These are phyloP conservation scores for Capsella rubella DNA, from an alignment of 441 rosid genomes.

Conservation along the genomic window DNA sequence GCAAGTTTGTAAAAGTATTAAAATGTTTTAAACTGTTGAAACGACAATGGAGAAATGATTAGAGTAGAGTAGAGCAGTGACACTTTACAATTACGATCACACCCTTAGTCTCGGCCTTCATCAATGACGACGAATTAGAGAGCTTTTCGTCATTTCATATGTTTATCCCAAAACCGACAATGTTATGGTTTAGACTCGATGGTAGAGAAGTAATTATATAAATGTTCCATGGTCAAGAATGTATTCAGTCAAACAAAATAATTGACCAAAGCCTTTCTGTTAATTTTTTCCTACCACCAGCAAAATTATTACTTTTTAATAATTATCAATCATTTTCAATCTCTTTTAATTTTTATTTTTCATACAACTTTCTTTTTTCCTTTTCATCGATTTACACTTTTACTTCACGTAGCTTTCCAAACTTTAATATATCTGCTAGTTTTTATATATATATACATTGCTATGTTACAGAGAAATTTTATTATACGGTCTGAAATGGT, in stretches of 20 bases:
- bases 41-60: constrained; percentile 26
- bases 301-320: constrained; percentile 63
- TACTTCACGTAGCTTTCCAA: not conserved
- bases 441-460: not conserved
- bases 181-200: constrained; percentile 39
- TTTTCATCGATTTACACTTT: not conserved
- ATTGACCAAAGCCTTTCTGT: constrained; percentile 49
- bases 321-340: constrained; percentile 53
- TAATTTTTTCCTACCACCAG: constrained; percentile 37
- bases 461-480: not conserved
- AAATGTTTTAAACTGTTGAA: not conserved
- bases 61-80: constrained; percentile 23
- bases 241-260: constrained; percentile 55
- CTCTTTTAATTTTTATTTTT: not conserved
- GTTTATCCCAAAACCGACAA: constrained; percentile 6
- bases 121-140: not conserved
- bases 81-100: constrained; percentile 3
- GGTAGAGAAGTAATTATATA: not conserved
- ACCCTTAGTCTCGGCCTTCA: constrained; percentile 3
- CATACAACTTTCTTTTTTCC: not conserved
- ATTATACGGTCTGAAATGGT: not conserved
- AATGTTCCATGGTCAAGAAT: not conserved
- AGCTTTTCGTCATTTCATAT: not conserved
- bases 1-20: too few species aligned
- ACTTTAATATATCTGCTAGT: not conserved